Evolutionary conservation across 345 rosid species (phyloP).

Genomic region (Balakata baccata): DNA sequence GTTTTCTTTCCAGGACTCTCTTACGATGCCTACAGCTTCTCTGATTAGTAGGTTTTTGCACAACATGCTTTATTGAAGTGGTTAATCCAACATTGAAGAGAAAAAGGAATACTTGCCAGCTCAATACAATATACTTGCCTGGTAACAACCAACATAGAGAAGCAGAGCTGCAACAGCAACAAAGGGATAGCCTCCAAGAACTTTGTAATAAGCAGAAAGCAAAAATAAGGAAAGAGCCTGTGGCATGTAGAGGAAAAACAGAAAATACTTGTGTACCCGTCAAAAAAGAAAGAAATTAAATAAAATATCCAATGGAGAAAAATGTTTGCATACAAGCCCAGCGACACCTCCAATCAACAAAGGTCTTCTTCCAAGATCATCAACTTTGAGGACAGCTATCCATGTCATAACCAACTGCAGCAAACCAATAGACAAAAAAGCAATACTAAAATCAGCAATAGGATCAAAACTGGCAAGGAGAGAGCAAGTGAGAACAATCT

Average conservation of each 20-base stretch:
- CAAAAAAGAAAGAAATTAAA: neutral
- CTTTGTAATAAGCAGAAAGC: conserved; percentile 34
- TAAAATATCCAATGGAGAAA: conserved; percentile 4
- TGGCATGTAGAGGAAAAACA: conserved; percentile 10
- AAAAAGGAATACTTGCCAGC: neutral
- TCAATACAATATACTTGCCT: conserved; percentile 32
- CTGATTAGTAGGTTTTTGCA: neutral
- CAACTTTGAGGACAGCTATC: conserved; percentile 35
- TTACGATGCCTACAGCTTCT: neutral
- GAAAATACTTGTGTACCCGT: neutral
- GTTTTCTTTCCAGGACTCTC: neutral
- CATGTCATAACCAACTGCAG: conserved; percentile 32
- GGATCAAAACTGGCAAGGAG: neutral
- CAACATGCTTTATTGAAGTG: neutral
- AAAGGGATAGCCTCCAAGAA: conserved; percentile 30
- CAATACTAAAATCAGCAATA: conserved; percentile 1
- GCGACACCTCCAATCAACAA: conserved; percentile 32
- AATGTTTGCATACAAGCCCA: conserved; percentile 31
- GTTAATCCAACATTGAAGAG: conserved; percentile 6
- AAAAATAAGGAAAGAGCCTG: conserved; percentile 32
- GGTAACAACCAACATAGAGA: conserved; percentile 32
- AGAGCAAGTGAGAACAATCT: neutral
- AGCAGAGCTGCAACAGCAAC: conserved; percentile 34
- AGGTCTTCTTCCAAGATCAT: conserved; percentile 36
- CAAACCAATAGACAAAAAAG: neutral